Conservation (phyloP, 805 yeast species). For the Yarrowia divulgata region DNA sequence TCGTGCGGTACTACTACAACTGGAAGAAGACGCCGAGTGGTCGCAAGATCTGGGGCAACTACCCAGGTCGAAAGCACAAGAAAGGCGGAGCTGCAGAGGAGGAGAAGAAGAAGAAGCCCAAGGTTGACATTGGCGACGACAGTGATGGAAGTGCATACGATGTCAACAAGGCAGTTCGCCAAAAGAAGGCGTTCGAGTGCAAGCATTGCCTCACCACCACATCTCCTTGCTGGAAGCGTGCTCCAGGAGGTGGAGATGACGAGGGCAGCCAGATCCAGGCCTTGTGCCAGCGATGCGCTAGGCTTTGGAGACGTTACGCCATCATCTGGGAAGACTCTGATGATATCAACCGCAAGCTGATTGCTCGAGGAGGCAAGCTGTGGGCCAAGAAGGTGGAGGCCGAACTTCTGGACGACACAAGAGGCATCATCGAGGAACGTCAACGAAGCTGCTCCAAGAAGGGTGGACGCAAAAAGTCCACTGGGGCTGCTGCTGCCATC, state of each 20-base stretch:
- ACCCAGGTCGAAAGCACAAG: conserved; percentile 71
- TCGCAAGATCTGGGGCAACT: conserved; percentile 80
- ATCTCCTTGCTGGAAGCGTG: conserved; percentile 71
- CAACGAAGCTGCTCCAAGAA: conserved; percentile 42
- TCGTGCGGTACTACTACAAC: conserved; percentile 84
- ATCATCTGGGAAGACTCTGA: conserved; percentile 83
- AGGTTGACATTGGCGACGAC: conserved; percentile 59
- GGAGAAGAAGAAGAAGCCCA: conserved; percentile 44
- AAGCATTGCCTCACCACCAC: conserved; percentile 69
- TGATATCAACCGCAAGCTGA: conserved; percentile 63
- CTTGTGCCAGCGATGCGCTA: conserved; percentile 84
- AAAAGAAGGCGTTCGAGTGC: conserved; percentile 62
- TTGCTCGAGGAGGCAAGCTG: conserved; percentile 56
- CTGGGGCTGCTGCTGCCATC: neutral
- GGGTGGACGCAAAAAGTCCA: conserved; percentile 37
- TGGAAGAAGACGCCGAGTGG: conserved; percentile 92
- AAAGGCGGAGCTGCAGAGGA: conserved; percentile 53
- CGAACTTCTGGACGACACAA: conserved; percentile 63
- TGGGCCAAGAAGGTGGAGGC: conserved; percentile 71
- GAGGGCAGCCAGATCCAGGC: conserved; percentile 57
- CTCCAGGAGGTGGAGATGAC: conserved; percentile 62
- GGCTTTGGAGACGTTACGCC: conserved; percentile 90
- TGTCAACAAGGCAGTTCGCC: conserved; percentile 51
- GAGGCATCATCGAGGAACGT: conserved; percentile 47
- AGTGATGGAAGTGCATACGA: conserved; percentile 79